Evolutionary conservation across 768 basidiomycete genomes (phyloP).

Genomic region (Aureoboletus auriporus): DNA sequence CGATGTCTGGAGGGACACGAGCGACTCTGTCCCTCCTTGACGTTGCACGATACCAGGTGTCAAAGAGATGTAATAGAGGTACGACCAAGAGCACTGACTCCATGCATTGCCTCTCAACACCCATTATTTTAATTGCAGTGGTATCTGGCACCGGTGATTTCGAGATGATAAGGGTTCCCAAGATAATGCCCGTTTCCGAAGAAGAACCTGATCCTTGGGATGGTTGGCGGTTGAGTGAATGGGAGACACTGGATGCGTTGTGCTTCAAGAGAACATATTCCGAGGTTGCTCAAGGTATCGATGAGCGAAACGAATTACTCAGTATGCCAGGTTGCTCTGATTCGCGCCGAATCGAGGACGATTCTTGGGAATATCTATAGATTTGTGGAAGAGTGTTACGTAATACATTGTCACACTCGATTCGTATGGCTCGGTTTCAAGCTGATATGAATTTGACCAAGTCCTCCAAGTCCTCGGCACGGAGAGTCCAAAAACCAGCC

Average conservation of each 20-base stretch:
- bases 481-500: slow-evolving; percentile 2
- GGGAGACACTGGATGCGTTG: slow-evolving; percentile 21
- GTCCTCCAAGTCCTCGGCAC: slow-evolving; percentile 3
- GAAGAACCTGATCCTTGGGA: slow-evolving; percentile 2
- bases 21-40: slow-evolving; percentile 3
- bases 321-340: neutral
- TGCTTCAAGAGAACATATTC: slow-evolving; percentile 19
- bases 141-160: slow-evolving; percentile 14
- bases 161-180: slow-evolving; percentile 21
- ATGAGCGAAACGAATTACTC: neutral
- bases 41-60: neutral
- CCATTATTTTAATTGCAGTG: slow-evolving; percentile 3
- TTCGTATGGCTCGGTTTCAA: neutral
- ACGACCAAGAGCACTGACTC: neutral
- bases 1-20: neutral
- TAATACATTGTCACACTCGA: neutral
- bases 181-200: slow-evolving; percentile 14
- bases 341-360: slow-evolving; percentile 7
- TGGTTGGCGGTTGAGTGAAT: slow-evolving; percentile 9
- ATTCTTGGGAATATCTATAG: slow-evolving; percentile 15
- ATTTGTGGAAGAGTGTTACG: neutral
- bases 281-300: slow-evolving; percentile 16
- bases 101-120: neutral
- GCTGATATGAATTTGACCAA: slow-evolving; percentile 8
- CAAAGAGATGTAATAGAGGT: slow-evolving; percentile 14